Percentiles rank a stretch among this genome's conserved stretches.
Evolutionary conservation across 2,329 filamentous ascomycete species (phyloP).

Genomic region (Botrytis porri): DNA sequence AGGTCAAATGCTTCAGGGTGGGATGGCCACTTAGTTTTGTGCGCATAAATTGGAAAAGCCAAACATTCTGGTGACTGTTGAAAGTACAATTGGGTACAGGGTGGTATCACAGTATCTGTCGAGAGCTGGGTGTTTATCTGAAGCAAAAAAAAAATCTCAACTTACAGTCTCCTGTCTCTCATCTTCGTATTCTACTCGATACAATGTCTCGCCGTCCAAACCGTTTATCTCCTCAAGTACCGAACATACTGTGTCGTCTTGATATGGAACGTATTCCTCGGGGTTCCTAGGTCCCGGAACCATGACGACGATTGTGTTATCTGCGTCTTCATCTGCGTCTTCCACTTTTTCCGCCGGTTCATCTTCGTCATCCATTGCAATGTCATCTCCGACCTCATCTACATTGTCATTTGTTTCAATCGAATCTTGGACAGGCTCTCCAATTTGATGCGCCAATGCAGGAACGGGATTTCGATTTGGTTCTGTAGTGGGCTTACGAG

Average conservation of each 20-base stretch:
- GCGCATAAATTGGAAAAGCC: neutral
- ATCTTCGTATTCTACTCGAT: conserved; percentile 37
- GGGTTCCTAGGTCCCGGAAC: conserved; percentile 30
- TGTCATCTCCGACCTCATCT: neutral
- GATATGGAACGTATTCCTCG: conserved; percentile 34
- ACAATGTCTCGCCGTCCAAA: conserved; percentile 27
- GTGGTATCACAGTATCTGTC: neutral
- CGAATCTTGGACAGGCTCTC: conserved; percentile 25
- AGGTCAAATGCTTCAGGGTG: neutral
- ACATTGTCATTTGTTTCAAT: neutral
- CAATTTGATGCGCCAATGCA: conserved; percentile 29
- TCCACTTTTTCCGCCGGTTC: neutral
- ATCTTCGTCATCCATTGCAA: neutral
- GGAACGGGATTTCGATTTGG: conserved; percentile 25
- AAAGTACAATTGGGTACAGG: neutral
- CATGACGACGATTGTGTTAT: conserved; percentile 29
- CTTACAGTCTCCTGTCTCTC: conserved; percentile 37
- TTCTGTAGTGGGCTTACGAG: conserved; percentile 23
- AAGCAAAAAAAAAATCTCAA: conserved; percentile 20
- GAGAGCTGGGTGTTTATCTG: neutral
- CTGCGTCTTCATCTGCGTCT: neutral
- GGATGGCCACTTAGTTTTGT: neutral
- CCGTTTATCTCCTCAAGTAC: conserved; percentile 32
- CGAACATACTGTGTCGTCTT: conserved; percentile 35
- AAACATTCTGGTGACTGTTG: neutral